Percentiles rank a stretch among this genome's conserved stretches.
Evolutionary conservation across 805 yeast genomes (phyloP).

Genomic region (Candida arabinofermentans): DNA sequence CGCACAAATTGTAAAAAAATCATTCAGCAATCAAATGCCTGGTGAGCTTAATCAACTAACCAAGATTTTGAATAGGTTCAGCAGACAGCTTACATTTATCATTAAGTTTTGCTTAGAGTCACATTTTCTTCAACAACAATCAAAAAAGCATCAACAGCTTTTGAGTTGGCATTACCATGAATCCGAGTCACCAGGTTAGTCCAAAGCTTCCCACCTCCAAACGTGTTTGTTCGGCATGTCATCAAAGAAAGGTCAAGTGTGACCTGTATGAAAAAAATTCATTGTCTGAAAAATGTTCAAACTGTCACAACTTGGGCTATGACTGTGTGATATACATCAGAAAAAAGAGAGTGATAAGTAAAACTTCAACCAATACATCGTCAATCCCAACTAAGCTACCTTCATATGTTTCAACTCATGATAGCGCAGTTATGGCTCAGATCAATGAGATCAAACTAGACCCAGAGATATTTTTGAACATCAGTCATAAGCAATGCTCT

Average conservation of each 20-base stretch:
- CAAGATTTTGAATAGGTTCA: too few relatives aligned
- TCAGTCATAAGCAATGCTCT: conserved; percentile 5
- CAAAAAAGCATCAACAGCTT: too few relatives aligned
- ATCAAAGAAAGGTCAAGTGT: conserved; percentile 67
- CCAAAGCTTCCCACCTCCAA: conserved; percentile 52
- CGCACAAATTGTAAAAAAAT: too few relatives aligned
- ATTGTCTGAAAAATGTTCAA: conserved; percentile 48
- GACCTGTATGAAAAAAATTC: conserved; percentile 44
- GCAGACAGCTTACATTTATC: too few relatives aligned
- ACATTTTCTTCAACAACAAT: too few relatives aligned
- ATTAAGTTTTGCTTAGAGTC: too few relatives aligned
- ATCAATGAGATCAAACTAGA: conserved; percentile 13
- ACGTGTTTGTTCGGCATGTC: conserved; percentile 67
- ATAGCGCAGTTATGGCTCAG: conserved; percentile 1
- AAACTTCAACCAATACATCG: conserved; percentile 10
- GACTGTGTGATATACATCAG: conserved; percentile 64
- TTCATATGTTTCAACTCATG: conserved; percentile 5
- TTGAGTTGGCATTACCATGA: too few relatives aligned
- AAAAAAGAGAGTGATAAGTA: conserved; percentile 37
- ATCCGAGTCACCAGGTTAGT: not conserved
- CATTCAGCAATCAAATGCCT: too few relatives aligned
- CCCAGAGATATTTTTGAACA: conserved; percentile 7
- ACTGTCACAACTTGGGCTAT: conserved; percentile 63
- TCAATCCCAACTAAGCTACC: conserved; percentile 18
- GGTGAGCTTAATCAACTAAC: too few relatives aligned